Evolutionary conservation across 805 yeast genomes (phyloP).

Genomic region (Candida koratica): DNA sequence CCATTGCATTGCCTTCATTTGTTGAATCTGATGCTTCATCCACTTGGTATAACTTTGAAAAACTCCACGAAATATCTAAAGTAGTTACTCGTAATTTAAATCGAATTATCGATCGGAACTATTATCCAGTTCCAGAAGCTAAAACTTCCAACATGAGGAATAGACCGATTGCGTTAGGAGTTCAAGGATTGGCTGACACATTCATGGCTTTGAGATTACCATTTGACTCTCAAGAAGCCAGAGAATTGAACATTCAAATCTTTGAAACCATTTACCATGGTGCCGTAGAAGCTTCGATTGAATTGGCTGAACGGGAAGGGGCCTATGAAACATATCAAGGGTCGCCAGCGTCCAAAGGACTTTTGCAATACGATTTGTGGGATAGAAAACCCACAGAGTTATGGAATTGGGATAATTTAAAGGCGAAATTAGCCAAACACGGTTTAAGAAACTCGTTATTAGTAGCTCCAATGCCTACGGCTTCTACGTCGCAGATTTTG

Average conservation of each 20-base stretch:
- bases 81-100: slow-evolving; percentile 54
- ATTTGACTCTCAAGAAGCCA: slow-evolving; percentile 55
- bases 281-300: slow-evolving; percentile 54
- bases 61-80: slow-evolving; percentile 52
- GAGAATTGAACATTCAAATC: slow-evolving; percentile 53
- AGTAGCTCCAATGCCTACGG: slow-evolving; percentile 66
- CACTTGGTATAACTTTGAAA: slow-evolving; percentile 51
- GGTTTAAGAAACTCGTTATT: slow-evolving; percentile 58
- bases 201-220: slow-evolving; percentile 55
- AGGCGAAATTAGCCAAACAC: slow-evolving; percentile 43
- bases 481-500: slow-evolving; percentile 61
- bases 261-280: slow-evolving; percentile 62
- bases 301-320: slow-evolving; percentile 50
- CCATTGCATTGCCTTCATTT: slow-evolving; percentile 55
- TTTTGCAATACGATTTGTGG: slow-evolving; percentile 58
- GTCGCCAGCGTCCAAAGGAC: slow-evolving; percentile 57
- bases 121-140: slow-evolving; percentile 55
- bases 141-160: slow-evolving; percentile 51
- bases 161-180: slow-evolving; percentile 62
- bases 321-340: slow-evolving; percentile 49
- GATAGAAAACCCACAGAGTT: slow-evolving; percentile 54
- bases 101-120: slow-evolving; percentile 53
- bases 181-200: slow-evolving; percentile 59
- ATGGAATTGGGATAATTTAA: slow-evolving; percentile 57
- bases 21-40: slow-evolving; percentile 42